A percentile compares a stretch with the other conserved stretches of the same genome.
Conservation (phyloP, 2,329 filamentous ascomycete species). For the Magnaporthiopsis incrustans region DNA sequence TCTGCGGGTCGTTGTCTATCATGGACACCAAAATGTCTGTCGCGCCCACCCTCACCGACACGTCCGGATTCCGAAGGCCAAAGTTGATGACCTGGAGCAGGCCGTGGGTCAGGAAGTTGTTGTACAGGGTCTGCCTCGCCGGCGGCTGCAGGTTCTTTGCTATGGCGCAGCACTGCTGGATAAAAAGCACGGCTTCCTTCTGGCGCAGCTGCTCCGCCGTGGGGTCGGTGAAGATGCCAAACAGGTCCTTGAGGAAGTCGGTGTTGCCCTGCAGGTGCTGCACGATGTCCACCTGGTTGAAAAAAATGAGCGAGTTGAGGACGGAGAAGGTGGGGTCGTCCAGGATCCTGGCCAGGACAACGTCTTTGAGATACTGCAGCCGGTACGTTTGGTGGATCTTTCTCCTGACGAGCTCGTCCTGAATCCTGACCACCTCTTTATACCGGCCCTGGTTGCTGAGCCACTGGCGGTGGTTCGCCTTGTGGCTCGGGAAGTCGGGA, state of each 20-base stretch:
- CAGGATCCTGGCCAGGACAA: constrained; percentile 91
- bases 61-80: constrained; percentile 76
- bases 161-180: constrained; percentile 91
- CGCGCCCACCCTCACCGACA: constrained; percentile 79
- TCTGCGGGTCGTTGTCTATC: constrained; percentile 90
- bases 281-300: constrained; percentile 97
- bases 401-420: constrained; percentile 68
- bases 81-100: constrained; percentile 87
- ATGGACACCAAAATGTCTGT: constrained; percentile 90
- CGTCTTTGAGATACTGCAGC: constrained; percentile 93
- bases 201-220: constrained; percentile 63
- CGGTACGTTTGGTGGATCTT: constrained; percentile 98
- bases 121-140: constrained; percentile 72
- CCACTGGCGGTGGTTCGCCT: constrained; percentile 94
- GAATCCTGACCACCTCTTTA: constrained; percentile 92
- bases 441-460: constrained; percentile 81
- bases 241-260: constrained; percentile 74
- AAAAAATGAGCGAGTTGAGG: constrained; percentile 96
- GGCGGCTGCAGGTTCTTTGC: constrained; percentile 89
- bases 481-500: constrained; percentile 94
- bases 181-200: constrained; percentile 91
- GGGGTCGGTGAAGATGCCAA: constrained; percentile 68
- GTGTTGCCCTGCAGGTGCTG: constrained; percentile 83
- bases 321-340: constrained; percentile 98
- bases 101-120: constrained; percentile 82